Evolutionary conservation across 176 grass and related monocot species (phyloP).

Genomic region (Alloteropsis semialata): DNA sequence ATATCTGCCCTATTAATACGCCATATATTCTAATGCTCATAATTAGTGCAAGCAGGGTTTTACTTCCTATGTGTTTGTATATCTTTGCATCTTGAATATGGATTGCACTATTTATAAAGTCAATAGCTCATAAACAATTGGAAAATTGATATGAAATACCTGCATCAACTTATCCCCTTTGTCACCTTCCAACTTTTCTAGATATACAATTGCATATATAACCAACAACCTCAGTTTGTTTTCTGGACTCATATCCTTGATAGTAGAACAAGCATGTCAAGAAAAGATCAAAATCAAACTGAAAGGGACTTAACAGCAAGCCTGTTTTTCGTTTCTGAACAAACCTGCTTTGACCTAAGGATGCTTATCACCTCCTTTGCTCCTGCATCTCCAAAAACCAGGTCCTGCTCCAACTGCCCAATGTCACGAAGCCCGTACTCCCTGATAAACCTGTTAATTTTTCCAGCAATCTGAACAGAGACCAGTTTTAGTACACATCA

Average conservation of each 20-base stretch:
- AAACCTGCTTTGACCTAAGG: conserved; percentile 83
- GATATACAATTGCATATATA: conserved; percentile 81
- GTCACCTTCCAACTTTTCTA: conserved; percentile 98
- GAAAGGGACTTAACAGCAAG: neutral
- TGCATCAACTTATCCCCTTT: conserved; percentile 96
- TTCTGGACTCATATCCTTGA: conserved; percentile 84
- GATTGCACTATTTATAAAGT: neutral
- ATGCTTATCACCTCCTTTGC: conserved; percentile 93
- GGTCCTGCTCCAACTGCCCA: conserved; percentile 90
- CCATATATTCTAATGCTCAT: neutral
- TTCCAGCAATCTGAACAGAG: conserved; percentile 87
- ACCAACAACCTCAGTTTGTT: conserved; percentile 91
- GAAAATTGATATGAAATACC: conserved; percentile 43
- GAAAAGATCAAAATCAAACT: conserved; percentile 24
- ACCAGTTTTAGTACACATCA: conserved; percentile 5
- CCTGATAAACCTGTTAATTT: conserved; percentile 76
- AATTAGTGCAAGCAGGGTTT: neutral
- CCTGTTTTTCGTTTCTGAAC: neutral
- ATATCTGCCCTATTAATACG: neutral
- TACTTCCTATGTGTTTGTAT: neutral
- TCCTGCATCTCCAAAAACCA: conserved; percentile 96
- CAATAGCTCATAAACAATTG: conserved; percentile 4
- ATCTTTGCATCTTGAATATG: neutral
- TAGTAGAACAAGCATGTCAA: conserved; percentile 32
- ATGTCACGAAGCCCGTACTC: conserved; percentile 72